A percentile compares a stretch with the other conserved stretches of the same genome.
Evolutionary conservation across 2,329 filamentous ascomycete genomes (phyloP).

Genomic region (Septoria petroselini): DNA sequence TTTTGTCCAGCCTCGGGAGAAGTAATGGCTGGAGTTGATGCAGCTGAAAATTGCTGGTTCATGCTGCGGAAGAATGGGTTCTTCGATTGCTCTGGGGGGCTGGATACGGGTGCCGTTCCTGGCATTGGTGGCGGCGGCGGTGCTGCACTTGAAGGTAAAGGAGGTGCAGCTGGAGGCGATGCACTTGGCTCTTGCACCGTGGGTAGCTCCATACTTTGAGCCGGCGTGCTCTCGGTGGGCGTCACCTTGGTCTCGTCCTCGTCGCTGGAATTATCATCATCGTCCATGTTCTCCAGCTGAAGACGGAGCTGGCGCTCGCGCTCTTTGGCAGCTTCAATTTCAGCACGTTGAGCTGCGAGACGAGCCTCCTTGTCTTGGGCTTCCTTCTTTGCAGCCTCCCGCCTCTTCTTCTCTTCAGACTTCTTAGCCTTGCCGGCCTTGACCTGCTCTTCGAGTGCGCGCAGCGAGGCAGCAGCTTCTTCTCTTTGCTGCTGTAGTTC

Average conservation of each 20-base stretch:
- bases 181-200: slow-evolving; percentile 50
- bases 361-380: slow-evolving; percentile 84
- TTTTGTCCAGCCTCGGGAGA: slow-evolving; percentile 40
- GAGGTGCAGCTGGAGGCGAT: slow-evolving; percentile 44
- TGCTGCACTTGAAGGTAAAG: slow-evolving; percentile 10
- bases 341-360: slow-evolving; percentile 78
- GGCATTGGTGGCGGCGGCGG: slow-evolving; percentile 29
- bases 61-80: slow-evolving; percentile 95
- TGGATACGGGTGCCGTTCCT: slow-evolving; percentile 37
- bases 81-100: slow-evolving; percentile 69
- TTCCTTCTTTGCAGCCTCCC: slow-evolving; percentile 82
- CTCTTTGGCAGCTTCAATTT: slow-evolving; percentile 87
- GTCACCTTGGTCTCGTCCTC: slow-evolving; percentile 63
- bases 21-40: slow-evolving; percentile 40
- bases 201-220: slow-evolving; percentile 55
- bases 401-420: slow-evolving; percentile 89
- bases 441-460: slow-evolving; percentile 89
- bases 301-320: slow-evolving; percentile 84
- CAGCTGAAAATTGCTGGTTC: slow-evolving; percentile 53
- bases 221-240: slow-evolving; percentile 58
- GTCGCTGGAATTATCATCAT: slow-evolving; percentile 74
- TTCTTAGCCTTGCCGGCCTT: slow-evolving; percentile 91
- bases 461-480: slow-evolving; percentile 76
- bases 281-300: slow-evolving; percentile 76
- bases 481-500: slow-evolving; percentile 77